A percentile compares a stretch with the other conserved stretches of the same genome.
Evolutionary conservation across 768 basidiomycete species (phyloP).

Genomic region (Psilocybe tampanensis): DNA sequence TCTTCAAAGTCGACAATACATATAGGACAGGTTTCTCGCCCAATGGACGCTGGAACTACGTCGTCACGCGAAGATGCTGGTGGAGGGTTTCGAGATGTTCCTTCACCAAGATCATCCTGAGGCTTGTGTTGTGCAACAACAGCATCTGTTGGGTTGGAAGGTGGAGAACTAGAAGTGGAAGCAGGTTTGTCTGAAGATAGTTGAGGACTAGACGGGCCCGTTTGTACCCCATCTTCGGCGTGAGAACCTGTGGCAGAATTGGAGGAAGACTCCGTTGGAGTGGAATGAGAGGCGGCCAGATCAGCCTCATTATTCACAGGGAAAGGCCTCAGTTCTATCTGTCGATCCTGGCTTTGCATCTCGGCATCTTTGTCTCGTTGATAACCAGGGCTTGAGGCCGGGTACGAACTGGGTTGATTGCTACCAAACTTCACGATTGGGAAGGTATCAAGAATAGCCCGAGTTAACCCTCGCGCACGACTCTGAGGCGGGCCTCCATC

Average conservation of each 20-base stretch:
- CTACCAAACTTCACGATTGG: conserved; percentile 86
- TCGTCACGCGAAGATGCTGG: conserved; percentile 30
- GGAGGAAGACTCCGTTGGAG: not conserved
- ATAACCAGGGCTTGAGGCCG: not conserved
- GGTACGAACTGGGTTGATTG: conserved; percentile 7
- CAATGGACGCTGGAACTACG: conserved; percentile 65
- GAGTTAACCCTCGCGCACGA: conserved; percentile 82
- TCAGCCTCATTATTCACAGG: not conserved
- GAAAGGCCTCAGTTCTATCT: conserved; percentile 13
- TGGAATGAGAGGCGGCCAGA: not conserved
- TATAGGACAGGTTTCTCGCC: conserved; percentile 90
- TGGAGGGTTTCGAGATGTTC: conserved; percentile 11
- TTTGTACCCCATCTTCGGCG: not conserved
- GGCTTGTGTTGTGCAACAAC: not conserved
- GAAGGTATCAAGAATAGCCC: conserved; percentile 95
- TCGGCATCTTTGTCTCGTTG: conserved; percentile 28
- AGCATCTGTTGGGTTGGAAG: conserved; percentile 6
- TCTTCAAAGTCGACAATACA: conserved; percentile 94
- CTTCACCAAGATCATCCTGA: conserved; percentile 21
- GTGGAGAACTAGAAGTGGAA: not conserved
- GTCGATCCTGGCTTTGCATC: conserved; percentile 21
- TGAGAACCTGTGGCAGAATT: not conserved
- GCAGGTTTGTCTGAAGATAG: conserved; percentile 1
- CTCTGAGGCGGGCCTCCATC: conserved; percentile 52
- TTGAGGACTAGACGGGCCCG: not conserved